Base-by-base conservation (phyloP, 345 rosid genomes). In the Firmiana major region DNA sequence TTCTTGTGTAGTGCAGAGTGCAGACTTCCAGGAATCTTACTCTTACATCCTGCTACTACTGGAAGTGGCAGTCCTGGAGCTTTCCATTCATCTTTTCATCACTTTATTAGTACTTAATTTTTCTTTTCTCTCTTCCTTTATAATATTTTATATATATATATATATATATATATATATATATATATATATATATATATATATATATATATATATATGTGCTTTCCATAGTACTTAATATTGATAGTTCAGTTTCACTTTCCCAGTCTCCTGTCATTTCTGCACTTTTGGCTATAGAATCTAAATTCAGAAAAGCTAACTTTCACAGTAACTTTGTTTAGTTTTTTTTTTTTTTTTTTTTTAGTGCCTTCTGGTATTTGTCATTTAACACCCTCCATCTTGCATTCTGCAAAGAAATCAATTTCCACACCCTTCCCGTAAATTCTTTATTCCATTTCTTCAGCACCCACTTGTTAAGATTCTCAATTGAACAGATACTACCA, bases 161-260 rank as follows among this genome's bases (percentile, higher is more conserved):
- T n/a, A n/a, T n/a, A n/a, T n/a, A n/a, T n/a, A n/a, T n/a, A n/a
- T n/a, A n/a, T n/a, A n/a, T n/a, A n/a, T n/a, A n/a, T n/a, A n/a
- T n/a, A n/a, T n/a, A n/a, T n/a, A n/a, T n/a, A n/a, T n/a, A n/a
- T n/a, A n/a, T n/a, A n/a, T n/a, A n/a, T n/a, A n/a, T n/a, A n/a
- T n/a, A n/a, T n/a, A n/a, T n/a, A n/a, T 21, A 21, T 57, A 57
- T 21, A 22, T 22, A 22, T 58, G 36, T 42, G 48, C 31, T 64
- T 75, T 21, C 10, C 34, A 9, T 45, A 16, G 13, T 10, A 24
- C 4, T 45, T 3, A 22, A 42, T 40, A 43, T 31, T 45, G 55
- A 75, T 75, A 62, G 53, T 45, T 75, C 71, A 63, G 71, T 58
- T 75, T 75, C 62, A 48, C 70, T 59, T 66, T 64, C 60, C 79